Evolutionary conservation across 208 protist genomes (phyloP).

Genomic region (Angomonas deanei): DNA sequence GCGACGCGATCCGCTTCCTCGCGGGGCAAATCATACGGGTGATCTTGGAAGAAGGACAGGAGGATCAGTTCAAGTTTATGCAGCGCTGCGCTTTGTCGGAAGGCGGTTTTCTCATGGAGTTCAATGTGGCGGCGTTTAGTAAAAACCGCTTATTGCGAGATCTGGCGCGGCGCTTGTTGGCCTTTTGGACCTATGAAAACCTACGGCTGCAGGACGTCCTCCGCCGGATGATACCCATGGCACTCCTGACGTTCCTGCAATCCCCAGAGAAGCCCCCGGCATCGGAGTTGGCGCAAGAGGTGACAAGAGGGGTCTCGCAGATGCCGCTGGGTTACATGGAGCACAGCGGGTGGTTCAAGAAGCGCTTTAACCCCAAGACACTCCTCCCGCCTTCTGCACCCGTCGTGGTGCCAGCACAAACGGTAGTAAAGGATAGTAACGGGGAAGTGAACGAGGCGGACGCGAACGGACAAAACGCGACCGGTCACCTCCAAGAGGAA

Average conservation of each 20-base stretch:
- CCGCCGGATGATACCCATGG: constrained; percentile 80
- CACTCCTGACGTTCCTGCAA: constrained; percentile 83
- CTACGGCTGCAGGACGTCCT: constrained; percentile 76
- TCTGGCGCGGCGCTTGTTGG: constrained; percentile 75
- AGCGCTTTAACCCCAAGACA: constrained; percentile 60
- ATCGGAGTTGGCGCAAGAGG: constrained; percentile 47
- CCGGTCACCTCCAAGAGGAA: background rate
- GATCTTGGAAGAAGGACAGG: constrained; percentile 88
- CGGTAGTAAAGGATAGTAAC: background rate
- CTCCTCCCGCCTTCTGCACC: constrained; percentile 2
- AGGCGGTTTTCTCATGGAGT: constrained; percentile 83
- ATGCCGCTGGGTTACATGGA: constrained; percentile 60
- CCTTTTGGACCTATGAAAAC: constrained; percentile 84
- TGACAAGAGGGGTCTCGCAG: constrained; percentile 37
- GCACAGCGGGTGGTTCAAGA: constrained; percentile 77
- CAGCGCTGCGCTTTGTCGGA: constrained; percentile 79
- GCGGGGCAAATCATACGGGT: constrained; percentile 88
- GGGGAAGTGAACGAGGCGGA: background rate
- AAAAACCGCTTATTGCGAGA: constrained; percentile 64
- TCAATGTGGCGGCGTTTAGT: constrained; percentile 76
- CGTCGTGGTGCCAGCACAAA: background rate
- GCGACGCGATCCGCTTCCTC: constrained; percentile 70
- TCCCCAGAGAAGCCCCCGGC: constrained; percentile 44
- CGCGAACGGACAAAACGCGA: background rate
- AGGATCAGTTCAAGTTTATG: constrained; percentile 74